Percentiles rank a stretch among this genome's conserved stretches.
Evolutionary conservation across 2,329 filamentous ascomycete genomes (phyloP).

Genomic region (Trichoderma polysporum): DNA sequence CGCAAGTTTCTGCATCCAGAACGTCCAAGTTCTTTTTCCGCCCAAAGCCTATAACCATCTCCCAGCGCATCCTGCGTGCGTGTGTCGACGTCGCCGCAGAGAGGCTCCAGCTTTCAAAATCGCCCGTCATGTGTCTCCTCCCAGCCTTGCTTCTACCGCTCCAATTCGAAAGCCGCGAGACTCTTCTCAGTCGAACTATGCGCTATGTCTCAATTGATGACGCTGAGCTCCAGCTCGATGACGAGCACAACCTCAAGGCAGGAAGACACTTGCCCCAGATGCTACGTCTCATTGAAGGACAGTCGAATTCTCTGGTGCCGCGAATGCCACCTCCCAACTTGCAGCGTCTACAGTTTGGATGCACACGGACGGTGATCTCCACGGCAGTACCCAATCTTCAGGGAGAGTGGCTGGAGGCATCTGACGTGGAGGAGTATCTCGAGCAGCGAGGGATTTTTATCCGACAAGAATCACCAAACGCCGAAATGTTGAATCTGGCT

Average conservation of each 20-base stretch:
- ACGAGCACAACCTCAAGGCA: neutral
- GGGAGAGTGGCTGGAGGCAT: constrained; percentile 18
- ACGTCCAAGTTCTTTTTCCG: neutral
- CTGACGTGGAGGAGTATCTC: constrained; percentile 19
- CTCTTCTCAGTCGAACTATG: neutral
- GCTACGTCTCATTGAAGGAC: constrained; percentile 12
- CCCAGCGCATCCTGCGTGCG: constrained; percentile 5
- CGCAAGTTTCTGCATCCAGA: neutral
- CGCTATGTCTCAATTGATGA: neutral
- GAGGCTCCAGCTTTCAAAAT: neutral
- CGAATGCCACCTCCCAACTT: constrained; percentile 7
- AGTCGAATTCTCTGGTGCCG: neutral
- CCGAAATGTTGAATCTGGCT: neutral
- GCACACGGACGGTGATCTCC: constrained; percentile 11
- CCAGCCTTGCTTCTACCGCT: constrained; percentile 11
- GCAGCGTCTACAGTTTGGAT: constrained; percentile 13
- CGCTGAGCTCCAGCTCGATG: neutral
- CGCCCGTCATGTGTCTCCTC: constrained; percentile 8
- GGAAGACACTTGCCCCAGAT: neutral
- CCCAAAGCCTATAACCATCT: constrained; percentile 2
- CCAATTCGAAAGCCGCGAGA: neutral
- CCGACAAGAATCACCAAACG: constrained; percentile 1
- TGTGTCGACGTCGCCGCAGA: constrained; percentile 6
- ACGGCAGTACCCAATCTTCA: constrained; percentile 13
- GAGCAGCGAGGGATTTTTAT: constrained; percentile 17